These are phyloP conservation scores for Marchantia paleacea DNA, from an alignment of 225 moss, liverwort and hornwort species.

Conservation along the genomic window DNA sequence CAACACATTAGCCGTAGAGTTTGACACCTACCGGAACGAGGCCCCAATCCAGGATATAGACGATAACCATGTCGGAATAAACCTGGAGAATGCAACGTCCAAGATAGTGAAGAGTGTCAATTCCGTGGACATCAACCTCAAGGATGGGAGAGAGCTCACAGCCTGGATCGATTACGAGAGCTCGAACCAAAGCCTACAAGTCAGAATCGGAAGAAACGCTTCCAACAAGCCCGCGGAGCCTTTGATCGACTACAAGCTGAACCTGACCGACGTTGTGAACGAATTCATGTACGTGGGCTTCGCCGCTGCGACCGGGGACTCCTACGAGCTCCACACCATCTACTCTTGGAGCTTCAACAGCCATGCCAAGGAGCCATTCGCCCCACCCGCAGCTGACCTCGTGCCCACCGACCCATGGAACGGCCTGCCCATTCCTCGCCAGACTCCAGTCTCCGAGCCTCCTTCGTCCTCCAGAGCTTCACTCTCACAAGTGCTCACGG, in stretches of 20 bases:
- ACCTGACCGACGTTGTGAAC: slow-evolving; percentile 20
- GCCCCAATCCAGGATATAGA: slow-evolving; percentile 25
- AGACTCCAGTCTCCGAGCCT: no score
- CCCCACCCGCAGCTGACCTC: not conserved
- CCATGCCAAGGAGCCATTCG: slow-evolving; percentile 11
- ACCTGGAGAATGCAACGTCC: slow-evolving; percentile 26
- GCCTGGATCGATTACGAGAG: slow-evolving; percentile 37
- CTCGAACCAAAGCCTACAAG: slow-evolving; percentile 20
- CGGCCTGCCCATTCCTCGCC: not conserved
- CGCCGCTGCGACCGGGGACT: slow-evolving; percentile 33
- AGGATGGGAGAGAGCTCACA: slow-evolving; percentile 21
- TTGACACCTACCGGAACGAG: slow-evolving; percentile 27
- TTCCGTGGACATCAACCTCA: slow-evolving; percentile 23
- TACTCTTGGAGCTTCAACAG: slow-evolving; percentile 31
- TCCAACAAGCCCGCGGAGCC: slow-evolving; percentile 18
- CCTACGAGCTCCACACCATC: slow-evolving; percentile 30
- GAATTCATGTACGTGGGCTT: slow-evolving; percentile 32
- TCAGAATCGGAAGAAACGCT: slow-evolving; percentile 23
- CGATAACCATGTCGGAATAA: slow-evolving; percentile 33
- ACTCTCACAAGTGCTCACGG: slow-evolving; percentile 9
- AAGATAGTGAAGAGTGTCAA: slow-evolving; percentile 26
- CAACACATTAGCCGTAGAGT: slow-evolving; percentile 32
- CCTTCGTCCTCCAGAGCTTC: not conserved
- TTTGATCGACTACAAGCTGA: slow-evolving; percentile 24
- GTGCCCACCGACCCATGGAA: not conserved